These are phyloP conservation scores for Neurospora sp. DNA, from an alignment of 495 filamentous ascomycete species.

Conservation along the genomic window DNA sequence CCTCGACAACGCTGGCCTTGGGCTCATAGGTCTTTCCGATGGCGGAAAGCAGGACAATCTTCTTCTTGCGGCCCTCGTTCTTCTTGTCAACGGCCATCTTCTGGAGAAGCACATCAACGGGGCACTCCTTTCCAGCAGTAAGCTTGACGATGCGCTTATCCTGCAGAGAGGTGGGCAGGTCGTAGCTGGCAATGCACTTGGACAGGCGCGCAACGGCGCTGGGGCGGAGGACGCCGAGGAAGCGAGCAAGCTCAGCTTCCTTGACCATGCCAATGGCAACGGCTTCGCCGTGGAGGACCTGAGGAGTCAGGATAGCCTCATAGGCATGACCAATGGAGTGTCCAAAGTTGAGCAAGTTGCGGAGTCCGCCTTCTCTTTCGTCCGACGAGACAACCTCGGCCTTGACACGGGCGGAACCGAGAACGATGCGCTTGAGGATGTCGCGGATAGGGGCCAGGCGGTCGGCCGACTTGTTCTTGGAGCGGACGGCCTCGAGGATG, in stretches of 20 bases:
- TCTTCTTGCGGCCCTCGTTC: constrained; percentile 92
- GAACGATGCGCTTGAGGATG: constrained; percentile 74
- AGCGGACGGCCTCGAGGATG: constrained; percentile 62
- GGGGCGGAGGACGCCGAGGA: constrained; percentile 77
- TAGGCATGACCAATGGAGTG: constrained; percentile 97
- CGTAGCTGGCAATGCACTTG: constrained; percentile 90
- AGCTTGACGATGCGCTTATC: constrained; percentile 78
- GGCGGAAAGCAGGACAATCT: constrained; percentile 85
- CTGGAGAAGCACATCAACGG: constrained; percentile 75
- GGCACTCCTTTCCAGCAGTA: constrained; percentile 79
- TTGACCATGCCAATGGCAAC: constrained; percentile 98
- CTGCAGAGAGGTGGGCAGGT: constrained; percentile 74
- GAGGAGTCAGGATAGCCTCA: constrained; percentile 90
- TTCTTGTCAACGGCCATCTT: constrained; percentile 99
- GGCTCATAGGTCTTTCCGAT: constrained; percentile 83
- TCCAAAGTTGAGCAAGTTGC: constrained; percentile 94
- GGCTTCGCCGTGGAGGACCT: constrained; percentile 89
- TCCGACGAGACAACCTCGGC: constrained; percentile 87
- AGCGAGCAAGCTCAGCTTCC: constrained; percentile 85
- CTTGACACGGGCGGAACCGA: constrained; percentile 84
- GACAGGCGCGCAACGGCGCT: constrained; percentile 80
- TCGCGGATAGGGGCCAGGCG: constrained; percentile 60
- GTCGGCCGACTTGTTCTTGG: constrained; percentile 36
- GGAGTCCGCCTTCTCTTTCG: constrained; percentile 86
- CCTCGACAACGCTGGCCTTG: constrained; percentile 77